Base-by-base conservation (phyloP, 768 basidiomycete species). In the Cystoderma amianthinum region DNA sequence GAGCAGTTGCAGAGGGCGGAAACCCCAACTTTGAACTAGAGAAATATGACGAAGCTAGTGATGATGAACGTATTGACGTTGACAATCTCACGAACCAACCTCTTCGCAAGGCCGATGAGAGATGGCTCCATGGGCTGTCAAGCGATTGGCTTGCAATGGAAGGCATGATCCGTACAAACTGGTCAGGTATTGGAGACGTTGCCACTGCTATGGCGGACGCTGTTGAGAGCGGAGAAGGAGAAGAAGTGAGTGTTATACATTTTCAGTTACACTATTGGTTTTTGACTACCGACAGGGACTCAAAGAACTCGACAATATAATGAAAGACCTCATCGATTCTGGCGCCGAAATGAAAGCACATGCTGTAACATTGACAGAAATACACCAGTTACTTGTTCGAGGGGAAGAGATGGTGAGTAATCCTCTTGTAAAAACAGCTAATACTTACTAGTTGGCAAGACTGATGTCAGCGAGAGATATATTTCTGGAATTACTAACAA, bases 281-380 rank as follows among this genome's bases (percentile, higher is more conserved):
- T 37, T 37, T 34, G 34, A 19, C 36, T 35, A 32, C 36, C 36
- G 38, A 25, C 43, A 85, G 84, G 66, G 69, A 23, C 54, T 87
- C 17, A 61, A 58, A 15, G 69, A 77, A 46, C 66, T 92, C 3
- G 89, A 94, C 44, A 28, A 36, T 16, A 65, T 82, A 36, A 84
- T 91, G 75, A 80, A 73, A 51, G 68, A 74, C 34, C 64, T 86
- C 2, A 63, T 92, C 17, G 85, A 90, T 50, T 68, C 84, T 11
- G 68, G 76, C 35, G 61, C 71, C 2, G 77, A 82, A 50, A 76
- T 89, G 65, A 61, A 58, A 12, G 60, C 68, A 3, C 80, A 89
- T 48, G 71, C 73, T 42, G 48, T 66, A 19, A 63, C 70, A 4
- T 59, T 91, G 36, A 65, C 68, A 21, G 69, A 68, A 5, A 60